Base-by-base conservation (phyloP, 169 alveolate species). In the Plasmodium relictum region DNA sequence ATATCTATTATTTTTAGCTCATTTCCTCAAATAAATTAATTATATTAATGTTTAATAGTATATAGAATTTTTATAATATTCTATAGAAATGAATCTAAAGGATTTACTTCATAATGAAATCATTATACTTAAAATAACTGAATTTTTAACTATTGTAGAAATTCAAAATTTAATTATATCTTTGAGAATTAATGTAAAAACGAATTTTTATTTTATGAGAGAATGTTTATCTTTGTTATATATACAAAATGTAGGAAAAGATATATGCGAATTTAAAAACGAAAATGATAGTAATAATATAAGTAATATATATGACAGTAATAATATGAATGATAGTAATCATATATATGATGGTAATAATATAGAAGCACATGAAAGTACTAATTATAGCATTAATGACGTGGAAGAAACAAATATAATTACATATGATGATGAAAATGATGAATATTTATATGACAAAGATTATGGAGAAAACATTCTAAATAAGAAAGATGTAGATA, bases 71-170 rank as follows among this genome's bases (percentile, higher is more conserved):
- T 31, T 31, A 31, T 31, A 31, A 31, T 31, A 31, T 3, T 31
- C 3, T 14, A n/a, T 45, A 20, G 63, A 83, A 50, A 83, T 83
- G 91, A 66, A 69, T n/a, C 66, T 83, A 26, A 83, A 69, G 56
- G 91, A 66, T 20, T 41, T 83, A 39, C 73, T 83, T 9, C 39
- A 83, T 48, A 83, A 83, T 83, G 91, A 83, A 83, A 10, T 83
- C 52, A 68, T 83, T 26, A 83, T 83, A 54, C n/a, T 83, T 52
- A 83, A 83, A 68, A 68, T 83, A 83, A 68, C 91, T 20, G 85
- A 83, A 37, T 83, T 83, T 56, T 41, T 83, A 59, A 68, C 42
- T 26, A 83, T 83, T 12, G 22, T 54, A 14, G 91, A 83, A 9
- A 52, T 83, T 20, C 91, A 83, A 52, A 83, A 66, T 83, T 68